Conservation (phyloP, 2,329 filamentous ascomycete genomes). For the Neofusicoccum sp. region DNA sequence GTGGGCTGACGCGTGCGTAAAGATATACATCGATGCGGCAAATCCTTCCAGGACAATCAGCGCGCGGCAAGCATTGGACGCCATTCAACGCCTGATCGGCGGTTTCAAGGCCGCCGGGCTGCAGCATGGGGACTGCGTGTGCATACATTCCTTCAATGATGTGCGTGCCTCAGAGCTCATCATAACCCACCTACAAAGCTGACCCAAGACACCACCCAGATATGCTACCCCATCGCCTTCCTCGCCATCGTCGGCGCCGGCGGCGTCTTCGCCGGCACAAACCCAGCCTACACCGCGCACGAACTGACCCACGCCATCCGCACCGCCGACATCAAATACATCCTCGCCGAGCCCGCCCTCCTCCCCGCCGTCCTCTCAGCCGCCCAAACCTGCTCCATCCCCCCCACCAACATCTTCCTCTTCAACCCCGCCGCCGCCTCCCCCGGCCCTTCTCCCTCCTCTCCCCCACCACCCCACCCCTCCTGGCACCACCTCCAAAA, state of each 20-base stretch:
- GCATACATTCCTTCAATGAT: constrained; percentile 58
- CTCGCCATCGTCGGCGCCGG: constrained; percentile 31
- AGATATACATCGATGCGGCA: constrained; percentile 54
- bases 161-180: constrained; percentile 27
- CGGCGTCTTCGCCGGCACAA: constrained; percentile 31
- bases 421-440: constrained; percentile 39
- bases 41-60: constrained; percentile 48
- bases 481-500: constrained; percentile 36
- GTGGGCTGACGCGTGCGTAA: background rate
- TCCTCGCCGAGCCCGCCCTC: constrained; percentile 31
- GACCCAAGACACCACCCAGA: background rate
- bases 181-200: too few species aligned
- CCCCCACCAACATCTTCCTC: constrained; percentile 30
- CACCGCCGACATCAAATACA: constrained; percentile 26
- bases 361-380: constrained; percentile 28
- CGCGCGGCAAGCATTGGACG: constrained; percentile 44
- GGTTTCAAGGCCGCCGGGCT: constrained; percentile 52
- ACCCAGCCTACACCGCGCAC: constrained; percentile 30
- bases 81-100: constrained; percentile 51
- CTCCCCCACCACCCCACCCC: background rate
- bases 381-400: constrained; percentile 27
- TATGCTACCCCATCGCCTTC: constrained; percentile 28
- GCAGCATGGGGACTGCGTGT: constrained; percentile 52
- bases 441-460: background rate
- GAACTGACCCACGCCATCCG: constrained; percentile 31